Evolutionary conservation across 805 yeast species (phyloP), one percentile per base, ranked within the genome.

Genomic region (Lipomyces anomalus): DNA sequence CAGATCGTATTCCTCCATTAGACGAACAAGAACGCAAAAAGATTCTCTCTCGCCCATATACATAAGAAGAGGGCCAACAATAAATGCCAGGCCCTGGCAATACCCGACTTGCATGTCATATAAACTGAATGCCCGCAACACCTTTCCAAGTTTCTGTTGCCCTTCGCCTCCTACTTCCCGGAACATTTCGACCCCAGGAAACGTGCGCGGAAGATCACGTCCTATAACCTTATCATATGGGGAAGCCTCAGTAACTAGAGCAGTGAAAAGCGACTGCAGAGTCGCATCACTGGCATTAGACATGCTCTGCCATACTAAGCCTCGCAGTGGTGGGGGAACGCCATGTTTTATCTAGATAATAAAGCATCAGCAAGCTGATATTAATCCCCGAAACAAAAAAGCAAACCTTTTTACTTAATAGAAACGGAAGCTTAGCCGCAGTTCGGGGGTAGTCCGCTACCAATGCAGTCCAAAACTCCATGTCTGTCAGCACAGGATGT

Each of bases 31-130:
- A 7, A 69, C 60, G 69, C 79, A 62, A 73, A 79, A 16, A 71
- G 78, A 55, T 67, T 62, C 59, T 59, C 69, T 52, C 38, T 64
- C 67, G 36, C 57, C 57, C 61, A 67, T 67, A 45, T 71, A 72
- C 56, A 70, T 70, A 48, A 74, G 67, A 32, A 79, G 63, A 3
- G 79, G 78, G 1, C 82, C 83, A 9, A 78, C 82, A 37, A 79
- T 64, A 55, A 80, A 80, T 22, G 80, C 71, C 17, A 80, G 64
- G 4, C 85, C 85, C 60, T 79, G 85, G 59, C 85, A 79, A 57
- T 79, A 79, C 7, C 85, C 85, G 53, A 79, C 74, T 53, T 79
- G 81, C 42, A 72, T 71, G 61, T 79, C 84, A 57, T 76, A 79
- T 52, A 78, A 75, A 40, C 80, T 76, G 55, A 75, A 79, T 1